Percentiles rank a stretch among this genome's conserved stretches.
Conservation (phyloP, 2,329 filamentous ascomycete genomes). For the Thermoascus crustaceus region DNA sequence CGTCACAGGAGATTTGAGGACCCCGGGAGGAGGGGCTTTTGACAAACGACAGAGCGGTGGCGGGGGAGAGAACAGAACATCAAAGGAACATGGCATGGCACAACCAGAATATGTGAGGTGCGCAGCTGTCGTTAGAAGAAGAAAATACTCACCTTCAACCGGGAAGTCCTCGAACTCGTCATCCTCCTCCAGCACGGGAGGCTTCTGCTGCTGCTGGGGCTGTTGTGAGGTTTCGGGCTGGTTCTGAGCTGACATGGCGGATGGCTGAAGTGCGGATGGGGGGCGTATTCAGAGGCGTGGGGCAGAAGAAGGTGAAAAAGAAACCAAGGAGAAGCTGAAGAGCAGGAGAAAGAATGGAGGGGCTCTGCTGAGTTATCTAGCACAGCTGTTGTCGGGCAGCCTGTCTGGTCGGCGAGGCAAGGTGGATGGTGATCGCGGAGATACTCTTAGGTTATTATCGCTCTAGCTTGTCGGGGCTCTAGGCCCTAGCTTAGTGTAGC, state of each 20-base stretch:
- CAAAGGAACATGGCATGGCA: too few relatives aligned
- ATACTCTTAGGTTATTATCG: background rate
- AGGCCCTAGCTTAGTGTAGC: background rate
- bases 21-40: too few relatives aligned
- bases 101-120: too few relatives aligned
- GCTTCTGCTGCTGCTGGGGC: slow-evolving; percentile 53
- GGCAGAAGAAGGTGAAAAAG: too few relatives aligned
- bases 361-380: too few relatives aligned
- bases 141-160: slow-evolving; percentile 62
- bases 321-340: background rate
- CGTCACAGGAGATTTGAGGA: slow-evolving; percentile 5
- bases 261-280: slow-evolving; percentile 3
- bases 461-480: background rate
- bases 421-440: slow-evolving; percentile 2
- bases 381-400: background rate
- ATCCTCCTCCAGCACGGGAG: slow-evolving; percentile 78
- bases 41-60: too few relatives aligned
- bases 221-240: slow-evolving; percentile 35
- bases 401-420: slow-evolving; percentile 1
- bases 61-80: too few relatives aligned
- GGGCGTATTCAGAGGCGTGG: background rate
- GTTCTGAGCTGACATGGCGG: slow-evolving; percentile 41
- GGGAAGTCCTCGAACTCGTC: slow-evolving; percentile 99
- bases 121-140: background rate
- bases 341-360: background rate